Conservation (phyloP, 2,329 filamentous ascomycete species). For the Fusarium sp. region DNA sequence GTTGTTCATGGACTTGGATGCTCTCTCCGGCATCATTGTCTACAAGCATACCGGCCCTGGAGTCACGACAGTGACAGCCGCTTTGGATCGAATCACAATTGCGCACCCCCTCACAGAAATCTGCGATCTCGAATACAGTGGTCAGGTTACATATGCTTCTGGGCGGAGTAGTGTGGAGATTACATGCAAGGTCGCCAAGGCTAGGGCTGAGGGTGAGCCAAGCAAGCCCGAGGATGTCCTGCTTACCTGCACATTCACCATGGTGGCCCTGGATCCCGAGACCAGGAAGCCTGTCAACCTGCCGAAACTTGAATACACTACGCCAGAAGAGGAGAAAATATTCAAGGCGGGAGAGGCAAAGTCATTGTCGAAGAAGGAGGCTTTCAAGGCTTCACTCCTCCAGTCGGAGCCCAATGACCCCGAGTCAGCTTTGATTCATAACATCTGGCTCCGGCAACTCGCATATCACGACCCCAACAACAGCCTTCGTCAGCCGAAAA, state of each 20-base stretch:
- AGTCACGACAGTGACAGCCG: conserved; percentile 63
- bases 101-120: conserved; percentile 80
- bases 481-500: conserved; percentile 39
- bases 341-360: conserved; percentile 37
- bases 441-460: conserved; percentile 46
- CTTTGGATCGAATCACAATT: conserved; percentile 65
- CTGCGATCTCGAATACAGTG: conserved; percentile 80
- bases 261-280: conserved; percentile 45
- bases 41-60: conserved; percentile 74
- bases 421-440: conserved; percentile 46
- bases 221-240: conserved; percentile 58
- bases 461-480: conserved; percentile 46
- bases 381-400: conserved; percentile 39
- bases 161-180: conserved; percentile 80
- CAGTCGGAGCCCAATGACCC: conserved; percentile 45
- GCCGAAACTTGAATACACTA: conserved; percentile 40
- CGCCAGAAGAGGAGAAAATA: conserved; percentile 44
- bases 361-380: neutral
- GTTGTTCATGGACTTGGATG: conserved; percentile 84
- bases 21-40: conserved; percentile 79
- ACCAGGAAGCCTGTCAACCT: conserved; percentile 45
- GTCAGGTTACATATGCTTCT: conserved; percentile 73
- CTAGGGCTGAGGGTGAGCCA: conserved; percentile 67
- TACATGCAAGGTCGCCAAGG: conserved; percentile 78
- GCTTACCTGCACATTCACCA: conserved; percentile 55